A percentile compares a stretch with the other conserved stretches of the same genome.
Conservation (phyloP, 108 stramenopile genomes). For the Stephanodiscus minutulus region DNA sequence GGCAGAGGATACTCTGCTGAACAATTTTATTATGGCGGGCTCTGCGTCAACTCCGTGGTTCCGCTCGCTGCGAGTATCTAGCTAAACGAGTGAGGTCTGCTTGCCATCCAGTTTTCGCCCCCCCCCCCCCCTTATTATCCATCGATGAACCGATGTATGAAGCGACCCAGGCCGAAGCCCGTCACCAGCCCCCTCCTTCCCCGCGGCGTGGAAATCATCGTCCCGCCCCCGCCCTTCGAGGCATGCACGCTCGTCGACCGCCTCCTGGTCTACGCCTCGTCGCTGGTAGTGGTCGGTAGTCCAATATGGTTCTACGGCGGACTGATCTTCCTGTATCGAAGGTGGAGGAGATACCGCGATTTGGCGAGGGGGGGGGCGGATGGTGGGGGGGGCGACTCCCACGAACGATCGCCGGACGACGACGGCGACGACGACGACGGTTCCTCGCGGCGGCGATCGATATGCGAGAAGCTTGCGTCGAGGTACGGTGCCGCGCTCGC, state of each 20-base stretch:
- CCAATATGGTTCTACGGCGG: conserved; percentile 53
- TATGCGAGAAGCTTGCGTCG: conserved; percentile 19
- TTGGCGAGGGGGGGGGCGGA: conserved; percentile 15
- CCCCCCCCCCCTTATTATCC: no score
- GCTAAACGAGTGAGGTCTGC: no score
- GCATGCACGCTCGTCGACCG: conserved; percentile 40
- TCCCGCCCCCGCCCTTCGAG: conserved; percentile 37
- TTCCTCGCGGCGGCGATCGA: conserved; percentile 6
- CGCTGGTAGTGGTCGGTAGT: conserved; percentile 43
- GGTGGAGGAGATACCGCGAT: conserved; percentile 38
- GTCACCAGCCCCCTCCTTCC: conserved; percentile 32
- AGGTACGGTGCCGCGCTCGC: conserved; percentile 34
- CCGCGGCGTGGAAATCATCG: conserved; percentile 35
- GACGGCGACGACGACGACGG: conserved; percentile 13
- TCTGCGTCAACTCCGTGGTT: no score
- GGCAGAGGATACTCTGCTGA: no score
- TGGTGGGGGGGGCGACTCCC: background rate
- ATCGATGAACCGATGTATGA: background rate
- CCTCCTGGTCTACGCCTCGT: conserved; percentile 43
- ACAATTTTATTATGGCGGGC: no score
- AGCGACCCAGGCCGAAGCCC: conserved; percentile 6
- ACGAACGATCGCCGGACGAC: background rate
- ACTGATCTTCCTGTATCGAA: conserved; percentile 36
- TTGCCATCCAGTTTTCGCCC: no score
- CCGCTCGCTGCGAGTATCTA: no score